Conservation (phyloP, 2,329 filamentous ascomycete genomes). For the Trichoderma sp. region DNA sequence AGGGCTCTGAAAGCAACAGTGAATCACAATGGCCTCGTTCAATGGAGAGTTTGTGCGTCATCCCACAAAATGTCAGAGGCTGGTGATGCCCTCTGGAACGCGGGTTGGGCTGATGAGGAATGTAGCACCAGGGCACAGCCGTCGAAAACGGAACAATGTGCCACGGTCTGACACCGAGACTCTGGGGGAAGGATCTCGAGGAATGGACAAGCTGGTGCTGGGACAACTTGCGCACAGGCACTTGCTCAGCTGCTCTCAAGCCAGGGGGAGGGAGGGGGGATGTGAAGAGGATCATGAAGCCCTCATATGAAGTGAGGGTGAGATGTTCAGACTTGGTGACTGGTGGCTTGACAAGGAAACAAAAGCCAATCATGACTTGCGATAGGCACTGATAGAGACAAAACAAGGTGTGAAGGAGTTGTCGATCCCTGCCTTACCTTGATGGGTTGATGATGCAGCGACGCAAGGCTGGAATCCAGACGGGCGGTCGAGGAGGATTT, state of each 20-base stretch:
- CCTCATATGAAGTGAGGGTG: slow-evolving; percentile 1
- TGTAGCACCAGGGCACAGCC: slow-evolving; percentile 4
- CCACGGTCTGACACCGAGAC: neutral
- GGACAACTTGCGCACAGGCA: slow-evolving; percentile 8
- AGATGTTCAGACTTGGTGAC: neutral
- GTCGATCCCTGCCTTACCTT: slow-evolving; percentile 21
- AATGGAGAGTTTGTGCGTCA: neutral
- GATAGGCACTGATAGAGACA: neutral
- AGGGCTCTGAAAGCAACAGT: slow-evolving; percentile 13
- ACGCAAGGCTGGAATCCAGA: slow-evolving; percentile 2
- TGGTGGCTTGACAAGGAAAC: neutral
- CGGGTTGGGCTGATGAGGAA: slow-evolving; percentile 12
- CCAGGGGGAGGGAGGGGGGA: neutral
- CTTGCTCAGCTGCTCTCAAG: slow-evolving; percentile 8
- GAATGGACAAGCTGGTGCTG: slow-evolving; percentile 17
- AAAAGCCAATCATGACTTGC: neutral
- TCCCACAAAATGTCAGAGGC: neutral
- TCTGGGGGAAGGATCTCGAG: neutral
- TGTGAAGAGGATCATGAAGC: neutral
- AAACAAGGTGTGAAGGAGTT: neutral
- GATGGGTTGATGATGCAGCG: slow-evolving; percentile 20
- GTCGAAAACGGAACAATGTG: slow-evolving; percentile 22
- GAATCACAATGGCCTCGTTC: slow-evolving; percentile 9
- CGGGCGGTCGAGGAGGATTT: slow-evolving; percentile 11
- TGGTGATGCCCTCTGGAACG: slow-evolving; percentile 17